phyloP scores from a whole-genome alignment of 768 basidiomycete genomes.

The Ramaria sp. region DNA sequence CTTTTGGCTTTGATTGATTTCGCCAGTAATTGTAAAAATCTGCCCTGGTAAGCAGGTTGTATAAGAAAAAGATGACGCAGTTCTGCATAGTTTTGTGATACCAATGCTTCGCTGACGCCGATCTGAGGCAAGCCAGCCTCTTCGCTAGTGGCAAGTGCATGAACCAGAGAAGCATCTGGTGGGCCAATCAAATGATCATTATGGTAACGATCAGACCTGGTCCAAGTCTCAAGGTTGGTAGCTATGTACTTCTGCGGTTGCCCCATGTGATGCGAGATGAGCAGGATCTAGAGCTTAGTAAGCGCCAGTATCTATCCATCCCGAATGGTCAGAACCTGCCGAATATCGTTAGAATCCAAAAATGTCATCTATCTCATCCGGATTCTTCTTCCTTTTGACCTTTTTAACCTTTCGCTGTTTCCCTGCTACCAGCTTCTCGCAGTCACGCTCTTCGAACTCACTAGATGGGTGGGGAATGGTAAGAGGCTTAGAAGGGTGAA shows the following conservation, averaged over 20 bases:
- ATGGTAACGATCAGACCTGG: constrained; percentile 42
- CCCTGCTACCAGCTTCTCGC: not conserved
- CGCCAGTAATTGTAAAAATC: constrained; percentile 43
- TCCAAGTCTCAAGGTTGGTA: constrained; percentile 30
- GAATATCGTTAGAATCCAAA: constrained; percentile 31
- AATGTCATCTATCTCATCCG: constrained; percentile 62
- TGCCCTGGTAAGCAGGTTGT: constrained; percentile 29
- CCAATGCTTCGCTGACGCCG: constrained; percentile 10
- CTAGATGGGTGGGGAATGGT: not conserved
- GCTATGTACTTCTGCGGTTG: not conserved
- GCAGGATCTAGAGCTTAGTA: not conserved
- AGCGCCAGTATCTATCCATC: too few species aligned
- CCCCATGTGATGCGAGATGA: not conserved
- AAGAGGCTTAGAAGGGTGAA: too few species aligned
- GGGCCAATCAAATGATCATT: constrained; percentile 18
- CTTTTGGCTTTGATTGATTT: constrained; percentile 41
- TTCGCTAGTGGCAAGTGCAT: constrained; percentile 6
- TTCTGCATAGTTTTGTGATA: not conserved
- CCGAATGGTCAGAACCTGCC: not conserved
- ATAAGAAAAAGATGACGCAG: not conserved
- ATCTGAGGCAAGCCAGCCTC: constrained; percentile 11
- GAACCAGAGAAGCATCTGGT: constrained; percentile 10
- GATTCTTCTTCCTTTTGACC: constrained; percentile 29
- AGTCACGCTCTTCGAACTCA: not conserved
- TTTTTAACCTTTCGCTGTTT: constrained; percentile 18